phyloP scores from a whole-genome alignment of 2,329 filamentous ascomycete genomes.

The Colletotrichum tropicicola region DNA sequence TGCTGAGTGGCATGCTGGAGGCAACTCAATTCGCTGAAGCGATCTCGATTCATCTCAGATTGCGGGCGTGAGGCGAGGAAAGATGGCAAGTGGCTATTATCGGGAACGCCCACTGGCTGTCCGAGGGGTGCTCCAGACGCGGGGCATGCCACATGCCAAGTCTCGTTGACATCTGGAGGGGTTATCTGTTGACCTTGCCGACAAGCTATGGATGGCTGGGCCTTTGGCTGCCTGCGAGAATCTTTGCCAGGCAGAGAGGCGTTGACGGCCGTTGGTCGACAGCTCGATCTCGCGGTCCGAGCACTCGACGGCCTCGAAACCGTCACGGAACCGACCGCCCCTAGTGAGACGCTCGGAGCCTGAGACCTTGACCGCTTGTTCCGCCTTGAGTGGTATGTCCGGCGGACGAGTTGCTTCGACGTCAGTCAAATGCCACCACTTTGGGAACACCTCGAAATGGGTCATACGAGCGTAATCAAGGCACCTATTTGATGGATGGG shows the following conservation, averaged over 20 bases:
- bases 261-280: background rate
- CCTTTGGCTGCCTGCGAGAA: background rate
- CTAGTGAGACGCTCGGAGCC: constrained; percentile 20
- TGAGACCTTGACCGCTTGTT: constrained; percentile 26
- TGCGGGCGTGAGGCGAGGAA: background rate
- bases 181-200: background rate
- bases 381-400: background rate
- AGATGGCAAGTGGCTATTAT: background rate
- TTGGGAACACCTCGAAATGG: background rate
- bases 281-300: background rate
- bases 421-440: background rate
- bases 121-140: background rate
- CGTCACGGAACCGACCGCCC: constrained; percentile 10
- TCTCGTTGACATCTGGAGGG: background rate
- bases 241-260: background rate
- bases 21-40: background rate
- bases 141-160: constrained; percentile 7
- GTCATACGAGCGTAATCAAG: background rate
- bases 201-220: background rate
- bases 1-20: background rate
- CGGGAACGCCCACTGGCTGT: background rate
- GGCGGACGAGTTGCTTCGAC: background rate
- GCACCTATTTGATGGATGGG: too few relatives aligned
- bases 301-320: constrained; percentile 7
- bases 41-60: background rate